Conservation (phyloP, 768 basidiomycete genomes). For the Tricholoma matsutake region DNA sequence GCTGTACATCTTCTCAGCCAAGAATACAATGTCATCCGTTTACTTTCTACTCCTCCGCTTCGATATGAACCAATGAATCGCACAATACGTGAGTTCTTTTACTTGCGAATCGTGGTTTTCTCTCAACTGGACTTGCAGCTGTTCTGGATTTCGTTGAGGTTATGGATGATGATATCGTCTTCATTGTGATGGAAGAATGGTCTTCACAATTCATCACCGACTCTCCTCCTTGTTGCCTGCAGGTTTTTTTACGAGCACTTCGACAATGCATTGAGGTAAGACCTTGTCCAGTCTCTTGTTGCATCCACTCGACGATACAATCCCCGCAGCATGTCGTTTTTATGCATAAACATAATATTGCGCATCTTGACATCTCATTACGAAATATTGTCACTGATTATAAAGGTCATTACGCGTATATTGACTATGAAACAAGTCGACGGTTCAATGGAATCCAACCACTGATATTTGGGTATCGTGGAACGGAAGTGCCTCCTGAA, state of each 20-base stretch:
- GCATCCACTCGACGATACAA: background rate
- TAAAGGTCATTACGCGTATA: constrained; percentile 62
- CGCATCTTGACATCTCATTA: constrained; percentile 71
- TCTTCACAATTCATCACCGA: constrained; percentile 55
- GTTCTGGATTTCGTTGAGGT: constrained; percentile 62
- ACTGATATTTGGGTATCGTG: constrained; percentile 41
- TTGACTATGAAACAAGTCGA: constrained; percentile 70
- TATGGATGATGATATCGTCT: constrained; percentile 47
- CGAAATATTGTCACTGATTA: constrained; percentile 69
- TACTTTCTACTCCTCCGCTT: constrained; percentile 50
- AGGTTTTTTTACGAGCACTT: constrained; percentile 51
- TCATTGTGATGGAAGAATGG: constrained; percentile 84
- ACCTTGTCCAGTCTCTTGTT: background rate
- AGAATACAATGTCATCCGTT: constrained; percentile 57
- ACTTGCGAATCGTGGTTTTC: background rate
- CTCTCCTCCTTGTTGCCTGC: constrained; percentile 51
- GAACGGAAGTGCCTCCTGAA: constrained; percentile 72
- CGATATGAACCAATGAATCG: constrained; percentile 67
- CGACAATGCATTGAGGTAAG: constrained; percentile 68
- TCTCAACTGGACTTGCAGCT: constrained; percentile 38
- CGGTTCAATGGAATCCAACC: constrained; percentile 43
- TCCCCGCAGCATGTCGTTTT: constrained; percentile 57
- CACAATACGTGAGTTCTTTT: constrained; percentile 61
- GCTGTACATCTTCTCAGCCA: constrained; percentile 63
- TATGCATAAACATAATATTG: constrained; percentile 64